Percentiles rank a stretch among this genome's conserved stretches.
Evolutionary conservation across 768 basidiomycete genomes (phyloP).

Genomic region (Ramaria sp.): DNA sequence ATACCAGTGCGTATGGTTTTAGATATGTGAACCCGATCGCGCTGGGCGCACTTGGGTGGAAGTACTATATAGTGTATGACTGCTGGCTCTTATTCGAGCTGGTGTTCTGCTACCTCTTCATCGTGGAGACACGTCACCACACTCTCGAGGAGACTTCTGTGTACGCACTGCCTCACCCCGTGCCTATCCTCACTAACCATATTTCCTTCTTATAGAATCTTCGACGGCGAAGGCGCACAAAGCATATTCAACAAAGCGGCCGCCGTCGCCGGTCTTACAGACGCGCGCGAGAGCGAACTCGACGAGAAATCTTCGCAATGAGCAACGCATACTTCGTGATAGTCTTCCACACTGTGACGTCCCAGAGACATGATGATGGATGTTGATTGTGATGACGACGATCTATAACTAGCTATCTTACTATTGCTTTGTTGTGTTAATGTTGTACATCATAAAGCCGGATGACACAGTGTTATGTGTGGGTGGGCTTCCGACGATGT

Average conservation of each 20-base stretch:
- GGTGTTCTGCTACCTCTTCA: slow-evolving; percentile 52
- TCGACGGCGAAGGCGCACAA: slow-evolving; percentile 53
- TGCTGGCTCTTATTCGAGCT: slow-evolving; percentile 59
- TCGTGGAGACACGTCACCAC: slow-evolving; percentile 61
- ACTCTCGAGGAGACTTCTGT: slow-evolving; percentile 75
- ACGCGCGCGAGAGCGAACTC: background rate
- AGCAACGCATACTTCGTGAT: background rate
- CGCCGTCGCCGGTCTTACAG: background rate
- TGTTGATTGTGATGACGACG: no score
- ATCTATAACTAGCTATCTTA: no score
- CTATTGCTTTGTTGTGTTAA: no score
- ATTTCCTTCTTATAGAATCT: slow-evolving; percentile 24
- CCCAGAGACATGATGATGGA: no score
- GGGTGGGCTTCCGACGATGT: no score
- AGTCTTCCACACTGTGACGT: background rate
- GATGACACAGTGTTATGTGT: no score
- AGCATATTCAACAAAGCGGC: slow-evolving; percentile 16
- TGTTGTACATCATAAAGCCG: no score
- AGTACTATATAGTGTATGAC: slow-evolving; percentile 40
- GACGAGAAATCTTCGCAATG: background rate
- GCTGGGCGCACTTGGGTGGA: slow-evolving; percentile 21
- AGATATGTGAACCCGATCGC: slow-evolving; percentile 30
- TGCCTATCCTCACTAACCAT: background rate
- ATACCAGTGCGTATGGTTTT: background rate
- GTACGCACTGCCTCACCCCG: background rate